phyloP scores from a whole-genome alignment of 345 rosid species.

The Psidium guajava region DNA sequence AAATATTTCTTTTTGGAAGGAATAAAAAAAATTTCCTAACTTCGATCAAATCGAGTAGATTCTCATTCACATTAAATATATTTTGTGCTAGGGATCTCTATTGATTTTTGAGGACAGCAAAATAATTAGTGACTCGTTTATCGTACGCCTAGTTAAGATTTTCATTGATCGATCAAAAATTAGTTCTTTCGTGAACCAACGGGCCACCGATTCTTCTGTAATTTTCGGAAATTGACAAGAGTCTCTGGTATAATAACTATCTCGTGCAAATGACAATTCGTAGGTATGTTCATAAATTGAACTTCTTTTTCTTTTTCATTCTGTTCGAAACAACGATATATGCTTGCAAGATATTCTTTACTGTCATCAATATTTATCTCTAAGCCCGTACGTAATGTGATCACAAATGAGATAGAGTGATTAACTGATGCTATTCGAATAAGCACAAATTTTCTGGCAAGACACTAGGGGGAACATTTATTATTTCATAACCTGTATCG shows the following conservation, averaged over 20 bases:
- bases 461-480: too few species aligned
- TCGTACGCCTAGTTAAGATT: not conserved
- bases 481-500: too few species aligned
- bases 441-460: too few species aligned
- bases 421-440: too few species aligned
- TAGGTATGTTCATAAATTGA: not conserved
- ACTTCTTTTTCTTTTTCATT: not conserved
- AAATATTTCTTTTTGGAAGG: too few species aligned
- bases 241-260: not conserved
- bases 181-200: not conserved
- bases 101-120: not conserved
- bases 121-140: not conserved
- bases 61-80: too few species aligned
- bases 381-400: not conserved
- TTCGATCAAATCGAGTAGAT: too few species aligned
- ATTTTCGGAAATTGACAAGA: not conserved
- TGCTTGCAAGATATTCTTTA: not conserved
- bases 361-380: not conserved
- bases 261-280: not conserved
- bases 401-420: too few species aligned
- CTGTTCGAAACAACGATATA: not conserved
- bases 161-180: not conserved
- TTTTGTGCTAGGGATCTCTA: too few species aligned
- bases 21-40: too few species aligned
- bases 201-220: not conserved